Evolutionary conservation across 495 filamentous ascomycete species (phyloP), one percentile per base, ranked within the genome.

Genomic region (Penicillium nucicola): DNA sequence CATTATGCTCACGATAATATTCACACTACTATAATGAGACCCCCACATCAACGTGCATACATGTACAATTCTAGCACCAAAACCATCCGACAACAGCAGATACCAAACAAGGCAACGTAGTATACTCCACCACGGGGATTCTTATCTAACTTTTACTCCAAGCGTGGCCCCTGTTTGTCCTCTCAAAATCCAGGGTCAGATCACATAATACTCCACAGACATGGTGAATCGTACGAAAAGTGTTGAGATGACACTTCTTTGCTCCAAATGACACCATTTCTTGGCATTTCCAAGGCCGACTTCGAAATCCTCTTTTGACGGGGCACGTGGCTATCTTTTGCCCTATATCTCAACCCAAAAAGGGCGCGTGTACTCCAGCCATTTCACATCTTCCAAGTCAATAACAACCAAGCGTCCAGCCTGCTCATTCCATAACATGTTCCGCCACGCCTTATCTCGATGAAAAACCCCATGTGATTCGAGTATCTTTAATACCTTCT

Each of bases 371-470:
- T 19, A 40, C 38, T 56, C 45, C n/a, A 46, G n/a, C 53, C 50
- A 54, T 23, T 50, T 45, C 39, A 61, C n/a, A 38, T 61, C 54
- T 36, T 61, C 54, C 33, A 61, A 49, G 28, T 57, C 54, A 42
- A 61, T 52, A 40, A 57, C 30, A 19, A 57, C 18, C 14, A 57
- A 39, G 28, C 32, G 30, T 6, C 47, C 7, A 3, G 17, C 19
- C 0, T 2, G 6, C 6, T 48, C 23, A 42, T 61, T 44, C 50
- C 50, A 61, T 25, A 61, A 20, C 39, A 61, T 56, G 34, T 57
- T 61, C n/a, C 54, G 50, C 43, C 43, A 54, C 12, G 50, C 46
- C 8, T 17, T 43, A 28, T 61, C 50, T 15, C 38, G 18, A 17
- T 57, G 53, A 28, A 50, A 14, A 11, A 52, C 46, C 37, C 53